Evolutionary conservation across 1,284 basidiomycete species (phyloP).

Genomic region (Wallemia hederae): DNA sequence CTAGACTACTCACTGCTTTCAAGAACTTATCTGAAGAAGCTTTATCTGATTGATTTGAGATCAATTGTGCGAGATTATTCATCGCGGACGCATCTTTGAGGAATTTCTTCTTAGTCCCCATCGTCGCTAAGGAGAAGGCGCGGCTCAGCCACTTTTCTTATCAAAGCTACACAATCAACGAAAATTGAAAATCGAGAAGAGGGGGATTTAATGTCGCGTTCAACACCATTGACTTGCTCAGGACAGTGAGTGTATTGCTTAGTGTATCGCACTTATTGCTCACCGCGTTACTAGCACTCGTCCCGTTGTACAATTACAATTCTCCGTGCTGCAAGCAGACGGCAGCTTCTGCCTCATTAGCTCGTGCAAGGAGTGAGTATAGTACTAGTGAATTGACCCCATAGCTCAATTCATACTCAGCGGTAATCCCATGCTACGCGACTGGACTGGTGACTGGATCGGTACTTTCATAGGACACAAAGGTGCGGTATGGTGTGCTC

Average conservation of each 20-base stretch:
- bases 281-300: constrained; percentile 22
- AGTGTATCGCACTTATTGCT: neutral
- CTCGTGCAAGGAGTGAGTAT: constrained; percentile 46
- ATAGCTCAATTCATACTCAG: neutral
- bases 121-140: no score
- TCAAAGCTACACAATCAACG: no score
- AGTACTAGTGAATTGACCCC: neutral
- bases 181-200: no score
- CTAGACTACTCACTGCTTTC: neutral
- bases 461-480: constrained; percentile 95
- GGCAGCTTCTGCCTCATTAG: constrained; percentile 63
- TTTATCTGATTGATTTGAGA: neutral
- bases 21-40: neutral
- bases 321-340: constrained; percentile 56
- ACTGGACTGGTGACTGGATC: constrained; percentile 96
- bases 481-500: constrained; percentile 91
- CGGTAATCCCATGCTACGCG: constrained; percentile 80
- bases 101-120: neutral
- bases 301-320: constrained; percentile 77
- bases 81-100: neutral
- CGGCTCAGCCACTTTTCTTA: no score
- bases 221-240: neutral
- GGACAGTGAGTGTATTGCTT: neutral
- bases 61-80: neutral
- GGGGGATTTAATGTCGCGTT: neutral